A percentile compares a stretch with the other conserved stretches of the same genome.
phyloP scores from a whole-genome alignment of 495 filamentous ascomycete genomes.

The Annulohypoxylon moriforme region DNA sequence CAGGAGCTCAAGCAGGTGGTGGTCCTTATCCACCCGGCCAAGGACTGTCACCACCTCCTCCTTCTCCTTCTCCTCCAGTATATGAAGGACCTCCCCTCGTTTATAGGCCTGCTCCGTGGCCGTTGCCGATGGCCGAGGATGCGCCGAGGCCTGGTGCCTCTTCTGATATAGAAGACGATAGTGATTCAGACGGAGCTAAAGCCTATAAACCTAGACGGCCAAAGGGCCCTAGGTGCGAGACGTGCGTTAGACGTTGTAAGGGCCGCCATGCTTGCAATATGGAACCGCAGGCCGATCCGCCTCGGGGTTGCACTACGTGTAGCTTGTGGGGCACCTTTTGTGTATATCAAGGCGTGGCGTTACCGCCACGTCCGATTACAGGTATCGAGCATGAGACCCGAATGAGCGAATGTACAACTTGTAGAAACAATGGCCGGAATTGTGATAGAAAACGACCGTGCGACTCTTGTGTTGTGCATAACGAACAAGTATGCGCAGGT shows the following conservation, averaged over 20 bases:
- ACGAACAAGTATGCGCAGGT: not conserved
- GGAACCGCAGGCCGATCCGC: not conserved
- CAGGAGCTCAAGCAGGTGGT: too few species aligned
- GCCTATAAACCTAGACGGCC: too few species aligned
- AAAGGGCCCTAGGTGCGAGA: too few species aligned
- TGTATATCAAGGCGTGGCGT: not conserved
- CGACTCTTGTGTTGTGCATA: conserved; percentile 12
- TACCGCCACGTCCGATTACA: not conserved
- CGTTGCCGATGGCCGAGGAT: not conserved
- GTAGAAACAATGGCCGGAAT: not conserved
- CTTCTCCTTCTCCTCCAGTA: too few species aligned
- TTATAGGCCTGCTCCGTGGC: too few species aligned
- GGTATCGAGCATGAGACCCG: not conserved
- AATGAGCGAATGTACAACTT: not conserved
- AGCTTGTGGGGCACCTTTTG: conserved; percentile 7
- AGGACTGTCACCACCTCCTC: too few species aligned
- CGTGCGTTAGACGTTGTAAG: not conserved
- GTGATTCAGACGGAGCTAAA: too few species aligned
- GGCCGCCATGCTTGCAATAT: not conserved
- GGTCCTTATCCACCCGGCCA: too few species aligned
- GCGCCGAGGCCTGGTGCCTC: too few species aligned
- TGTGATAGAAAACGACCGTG: conserved; percentile 40
- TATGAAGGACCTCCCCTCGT: too few species aligned
- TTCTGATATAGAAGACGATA: too few species aligned
- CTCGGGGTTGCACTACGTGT: not conserved